Percentiles rank a stretch among this genome's conserved stretches.
These are phyloP conservation scores for Neofusicoccum cordaticola DNA, from an alignment of 2,329 filamentous ascomycete genomes.

Conservation along the genomic window DNA sequence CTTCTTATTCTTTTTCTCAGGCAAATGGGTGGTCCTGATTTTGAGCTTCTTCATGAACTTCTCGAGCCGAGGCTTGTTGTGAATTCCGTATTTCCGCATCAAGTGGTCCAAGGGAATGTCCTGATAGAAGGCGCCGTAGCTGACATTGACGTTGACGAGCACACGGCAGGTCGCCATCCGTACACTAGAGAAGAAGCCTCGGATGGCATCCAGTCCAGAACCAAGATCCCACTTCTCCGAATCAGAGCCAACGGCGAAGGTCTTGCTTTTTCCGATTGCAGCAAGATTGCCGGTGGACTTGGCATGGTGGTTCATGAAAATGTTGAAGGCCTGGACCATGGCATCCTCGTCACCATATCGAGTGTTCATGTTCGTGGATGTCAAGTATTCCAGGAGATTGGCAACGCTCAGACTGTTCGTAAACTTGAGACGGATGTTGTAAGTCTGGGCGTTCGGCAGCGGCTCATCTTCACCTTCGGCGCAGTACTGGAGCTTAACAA, in stretches of 20 bases:
- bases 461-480: conserved; percentile 24
- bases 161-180: conserved; percentile 57
- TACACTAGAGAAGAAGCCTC: conserved; percentile 62
- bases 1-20: conserved; percentile 31
- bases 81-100: conserved; percentile 26
- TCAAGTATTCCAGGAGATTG: conserved; percentile 47
- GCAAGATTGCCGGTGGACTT: conserved; percentile 41
- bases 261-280: conserved; percentile 51
- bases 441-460: conserved; percentile 20
- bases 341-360: conserved; percentile 47
- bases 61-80: conserved; percentile 23
- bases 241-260: conserved; percentile 21
- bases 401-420: conserved; percentile 26
- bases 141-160: conserved; percentile 63
- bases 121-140: conserved; percentile 58
- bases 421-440: conserved; percentile 23
- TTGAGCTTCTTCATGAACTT: conserved; percentile 39
- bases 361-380: conserved; percentile 33
- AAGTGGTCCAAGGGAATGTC: conserved; percentile 38
- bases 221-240: conserved; percentile 35
- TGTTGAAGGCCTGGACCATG: conserved; percentile 57
- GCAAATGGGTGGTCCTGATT: conserved; percentile 41
- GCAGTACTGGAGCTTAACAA: conserved; percentile 27
- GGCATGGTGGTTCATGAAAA: conserved; percentile 51
- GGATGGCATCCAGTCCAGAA: conserved; percentile 53